Evolutionary conservation across 768 basidiomycete genomes (phyloP).

Genomic region (Suillus subalutaceus): DNA sequence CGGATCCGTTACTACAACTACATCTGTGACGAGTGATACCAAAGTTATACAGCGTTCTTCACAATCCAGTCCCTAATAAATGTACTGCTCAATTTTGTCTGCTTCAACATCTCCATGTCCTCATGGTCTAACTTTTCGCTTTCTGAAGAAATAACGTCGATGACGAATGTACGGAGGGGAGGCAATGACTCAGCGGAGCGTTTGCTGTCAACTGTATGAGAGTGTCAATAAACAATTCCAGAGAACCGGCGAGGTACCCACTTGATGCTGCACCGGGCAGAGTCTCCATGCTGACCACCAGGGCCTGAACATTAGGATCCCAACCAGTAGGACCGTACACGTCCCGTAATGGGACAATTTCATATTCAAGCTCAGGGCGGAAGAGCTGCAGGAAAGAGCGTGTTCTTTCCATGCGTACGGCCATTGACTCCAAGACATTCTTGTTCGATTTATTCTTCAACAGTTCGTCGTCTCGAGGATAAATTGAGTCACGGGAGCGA

Average conservation of each 20-base stretch:
- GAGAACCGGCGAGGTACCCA: conserved; percentile 40
- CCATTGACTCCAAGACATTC: conserved; percentile 66
- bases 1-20: background rate
- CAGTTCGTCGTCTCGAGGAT: conserved; percentile 61
- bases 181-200: conserved; percentile 60
- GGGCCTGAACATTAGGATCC: conserved; percentile 87
- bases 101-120: conserved; percentile 70
- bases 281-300: conserved; percentile 93
- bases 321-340: conserved; percentile 90
- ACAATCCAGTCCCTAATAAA: conserved; percentile 90
- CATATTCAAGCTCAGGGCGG: conserved; percentile 62
- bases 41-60: conserved; percentile 20
- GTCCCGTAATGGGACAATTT: conserved; percentile 78
- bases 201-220: conserved; percentile 59
- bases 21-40: background rate
- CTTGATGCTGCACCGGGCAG: conserved; percentile 72
- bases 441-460: conserved; percentile 72
- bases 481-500: conserved; percentile 16
- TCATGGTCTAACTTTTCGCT: conserved; percentile 59
- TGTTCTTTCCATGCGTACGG: conserved; percentile 56
- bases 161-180: conserved; percentile 68
- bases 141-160: conserved; percentile 85
- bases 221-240: conserved; percentile 1
- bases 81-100: conserved; percentile 93
- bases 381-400: conserved; percentile 73